A percentile compares a stretch with the other conserved stretches of the same genome.
Evolutionary conservation across 1,139 yeast genomes (phyloP).

Genomic region (Taphrina populina): DNA sequence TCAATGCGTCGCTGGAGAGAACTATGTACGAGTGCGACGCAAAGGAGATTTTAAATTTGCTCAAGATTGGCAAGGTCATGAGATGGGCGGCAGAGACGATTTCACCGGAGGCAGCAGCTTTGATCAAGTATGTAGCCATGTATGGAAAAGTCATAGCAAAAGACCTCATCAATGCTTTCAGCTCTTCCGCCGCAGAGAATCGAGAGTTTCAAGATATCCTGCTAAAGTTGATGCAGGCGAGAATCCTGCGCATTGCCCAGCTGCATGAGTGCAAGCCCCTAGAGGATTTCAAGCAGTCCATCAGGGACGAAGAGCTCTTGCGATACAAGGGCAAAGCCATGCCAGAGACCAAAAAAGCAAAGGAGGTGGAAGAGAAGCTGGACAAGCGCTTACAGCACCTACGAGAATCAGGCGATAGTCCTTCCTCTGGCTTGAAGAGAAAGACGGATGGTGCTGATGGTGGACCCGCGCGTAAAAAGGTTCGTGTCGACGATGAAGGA

Average conservation of each 20-base stretch:
- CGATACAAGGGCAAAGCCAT: background rate
- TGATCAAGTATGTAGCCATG: constrained; percentile 62
- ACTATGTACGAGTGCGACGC: constrained; percentile 34
- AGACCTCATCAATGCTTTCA: constrained; percentile 14
- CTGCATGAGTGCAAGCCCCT: constrained; percentile 12
- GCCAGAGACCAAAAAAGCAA: constrained; percentile 5
- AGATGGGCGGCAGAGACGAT: constrained; percentile 22
- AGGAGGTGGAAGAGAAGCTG: constrained; percentile 1
- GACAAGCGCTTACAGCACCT: constrained; percentile 21
- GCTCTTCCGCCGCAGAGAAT: background rate
- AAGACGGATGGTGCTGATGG: background rate
- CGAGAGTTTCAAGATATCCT: background rate
- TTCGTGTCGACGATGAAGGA: constrained; percentile 1
- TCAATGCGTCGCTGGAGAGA: constrained; percentile 36
- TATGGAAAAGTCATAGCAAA: constrained; percentile 13
- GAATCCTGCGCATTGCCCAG: constrained; percentile 4
- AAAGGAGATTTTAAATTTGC: constrained; percentile 26
- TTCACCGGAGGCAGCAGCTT: constrained; percentile 53
- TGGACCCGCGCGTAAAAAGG: constrained; percentile 10
- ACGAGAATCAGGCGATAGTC: constrained; percentile 2
- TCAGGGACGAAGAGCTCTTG: constrained; percentile 12
- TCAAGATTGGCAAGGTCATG: constrained; percentile 31
- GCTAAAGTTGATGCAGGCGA: background rate
- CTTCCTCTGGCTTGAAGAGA: constrained; percentile 16
- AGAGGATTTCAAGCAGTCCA: constrained; percentile 22